Evolutionary conservation across 495 filamentous ascomycete species (phyloP), one percentile per base, ranked within the genome.

Genomic region (Penicillium dipodomyicola): DNA sequence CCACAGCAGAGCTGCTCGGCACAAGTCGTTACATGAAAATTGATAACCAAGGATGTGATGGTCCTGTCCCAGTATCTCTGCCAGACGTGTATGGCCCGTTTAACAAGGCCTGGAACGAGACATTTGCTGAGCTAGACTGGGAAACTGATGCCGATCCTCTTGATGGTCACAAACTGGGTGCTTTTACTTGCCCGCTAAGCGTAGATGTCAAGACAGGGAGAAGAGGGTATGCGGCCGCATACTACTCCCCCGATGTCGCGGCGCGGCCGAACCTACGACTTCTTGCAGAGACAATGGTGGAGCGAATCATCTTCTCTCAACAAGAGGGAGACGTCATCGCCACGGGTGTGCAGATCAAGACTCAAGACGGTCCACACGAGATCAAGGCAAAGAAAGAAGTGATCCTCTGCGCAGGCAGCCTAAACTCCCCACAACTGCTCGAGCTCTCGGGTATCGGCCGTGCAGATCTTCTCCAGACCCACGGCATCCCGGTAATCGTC

Each of bases 371-470:
- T 5, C 22, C 55, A 64, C 39, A 64, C 7, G 65, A 63, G 4
- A 64, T 84, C 43, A 73, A 62, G 43, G 85, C 81, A 3, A 69
- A 69, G 15, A 82, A 74, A 39, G 78, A 82, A 48, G 79, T 87
- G 0, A 70, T 87, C 27, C 58, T 84, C 1, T 80, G 80, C 4
- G 78, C 71, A 33, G 85, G 85, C 8, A 67, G 75, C n/a, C 68
- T 81, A 46, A 79, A 79, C 7, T 77, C 84, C 0, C 83, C 84
- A 1, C 65, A 72, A 4, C 52, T 87, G 1, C 75, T 87, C 7
- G 83, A 87, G 56, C 73, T 83, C 0, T 87, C 84, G 0, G 84
- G 85, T 9, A 67, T 87, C 32, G 84, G 84, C 8, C 47, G 39
- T 23, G 42, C 40, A 32, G 58, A 65, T 19, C 50, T 74, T 23